Evolutionary conservation across 2,329 filamentous ascomycete genomes (phyloP).

Genomic region (Fonsecaea pugnacius): DNA sequence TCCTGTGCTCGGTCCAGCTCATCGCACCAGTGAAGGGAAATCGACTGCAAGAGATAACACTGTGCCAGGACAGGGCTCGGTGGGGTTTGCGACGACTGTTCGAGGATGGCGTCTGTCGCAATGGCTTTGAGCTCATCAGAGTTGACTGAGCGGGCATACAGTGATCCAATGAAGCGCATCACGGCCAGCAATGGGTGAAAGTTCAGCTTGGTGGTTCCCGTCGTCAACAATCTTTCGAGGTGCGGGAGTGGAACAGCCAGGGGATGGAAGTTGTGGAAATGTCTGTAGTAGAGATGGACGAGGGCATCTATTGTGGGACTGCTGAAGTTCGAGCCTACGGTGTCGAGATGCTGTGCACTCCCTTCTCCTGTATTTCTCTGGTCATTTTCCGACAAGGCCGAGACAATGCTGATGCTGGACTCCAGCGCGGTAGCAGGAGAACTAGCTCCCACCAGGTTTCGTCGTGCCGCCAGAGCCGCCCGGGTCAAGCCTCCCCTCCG

Average conservation of each 20-base stretch:
- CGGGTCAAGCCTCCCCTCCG: constrained; percentile 46
- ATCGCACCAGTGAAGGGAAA: constrained; percentile 77
- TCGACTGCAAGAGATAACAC: constrained; percentile 74
- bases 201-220: constrained; percentile 19
- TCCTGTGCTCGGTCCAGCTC: constrained; percentile 70
- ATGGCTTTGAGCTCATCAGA: background rate
- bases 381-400: background rate
- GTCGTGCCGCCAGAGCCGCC: constrained; percentile 32
- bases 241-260: constrained; percentile 37
- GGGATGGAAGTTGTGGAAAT: constrained; percentile 42
- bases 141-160: constrained; percentile 21
- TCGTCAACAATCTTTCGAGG: constrained; percentile 28
- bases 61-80: constrained; percentile 64
- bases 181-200: constrained; percentile 38
- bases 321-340: background rate
- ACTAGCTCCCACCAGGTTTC: constrained; percentile 33
- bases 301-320: constrained; percentile 10
- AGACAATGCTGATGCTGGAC: background rate
- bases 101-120: background rate
- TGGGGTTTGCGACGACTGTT: constrained; percentile 5
- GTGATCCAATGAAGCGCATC: constrained; percentile 42
- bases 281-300: constrained; percentile 40
- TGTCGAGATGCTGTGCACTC: background rate
- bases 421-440: constrained; percentile 15
- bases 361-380: background rate